Percentiles rank a stretch among this genome's conserved stretches.
These are phyloP conservation scores for Sugiyamaella mastotermitis DNA, from an alignment of 805 yeast species.

Conservation along the genomic window DNA sequence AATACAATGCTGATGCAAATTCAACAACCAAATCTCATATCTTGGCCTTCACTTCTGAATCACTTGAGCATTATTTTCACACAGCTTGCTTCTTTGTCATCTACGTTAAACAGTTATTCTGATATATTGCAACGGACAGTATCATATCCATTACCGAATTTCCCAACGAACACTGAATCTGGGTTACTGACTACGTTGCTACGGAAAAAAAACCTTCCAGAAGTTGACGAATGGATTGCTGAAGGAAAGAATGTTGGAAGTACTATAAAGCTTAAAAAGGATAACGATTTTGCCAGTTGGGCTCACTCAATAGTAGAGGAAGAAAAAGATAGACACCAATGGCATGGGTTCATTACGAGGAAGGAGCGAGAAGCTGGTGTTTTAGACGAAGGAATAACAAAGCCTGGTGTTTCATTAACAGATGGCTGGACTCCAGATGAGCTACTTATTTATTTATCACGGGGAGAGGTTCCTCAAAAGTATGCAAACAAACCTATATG, in stretches of 20 bases:
- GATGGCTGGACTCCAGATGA: conserved; percentile 16
- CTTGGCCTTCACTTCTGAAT: conserved; percentile 66
- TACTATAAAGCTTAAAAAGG: conserved; percentile 30
- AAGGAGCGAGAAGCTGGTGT: conserved; percentile 38
- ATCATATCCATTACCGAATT: conserved; percentile 75
- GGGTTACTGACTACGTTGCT: conserved; percentile 76
- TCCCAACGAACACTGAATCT: conserved; percentile 81
- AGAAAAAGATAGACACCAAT: conserved; percentile 49
- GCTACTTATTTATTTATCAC: conserved; percentile 15
- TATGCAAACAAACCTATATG: not conserved
- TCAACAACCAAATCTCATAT: conserved; percentile 40
- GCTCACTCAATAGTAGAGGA: conserved; percentile 52
- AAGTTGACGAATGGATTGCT: conserved; percentile 80
- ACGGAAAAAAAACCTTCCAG: conserved; percentile 85
- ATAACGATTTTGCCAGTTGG: conserved; percentile 66
- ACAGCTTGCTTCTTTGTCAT: conserved; percentile 73
- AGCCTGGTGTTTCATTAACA: conserved; percentile 2
- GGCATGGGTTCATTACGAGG: conserved; percentile 54
- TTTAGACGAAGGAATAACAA: conserved; percentile 11
- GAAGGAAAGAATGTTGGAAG: conserved; percentile 35
- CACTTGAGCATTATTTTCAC: conserved; percentile 80
- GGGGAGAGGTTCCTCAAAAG: conserved; percentile 13
- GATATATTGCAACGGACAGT: conserved; percentile 59
- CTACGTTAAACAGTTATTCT: conserved; percentile 56
- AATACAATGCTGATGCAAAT: conserved; percentile 50